Base-by-base conservation (phyloP, 2,329 filamentous ascomycete species). In the Neocatenulostroma microsporum region DNA sequence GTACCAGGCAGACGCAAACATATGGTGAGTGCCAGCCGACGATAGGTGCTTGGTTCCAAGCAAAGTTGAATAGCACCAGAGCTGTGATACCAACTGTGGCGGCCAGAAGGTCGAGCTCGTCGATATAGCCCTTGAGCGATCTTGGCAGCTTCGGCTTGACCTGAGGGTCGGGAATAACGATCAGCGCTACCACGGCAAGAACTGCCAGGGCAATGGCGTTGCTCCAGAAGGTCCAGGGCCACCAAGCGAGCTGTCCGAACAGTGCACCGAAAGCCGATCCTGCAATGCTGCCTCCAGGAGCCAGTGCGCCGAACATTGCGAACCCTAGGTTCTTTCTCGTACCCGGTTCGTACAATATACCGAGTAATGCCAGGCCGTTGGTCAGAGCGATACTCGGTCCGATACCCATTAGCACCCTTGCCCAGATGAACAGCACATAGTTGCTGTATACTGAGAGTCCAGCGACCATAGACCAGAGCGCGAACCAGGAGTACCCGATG, bases 61-160 rank as follows among this genome's bases (percentile, higher is more conserved):
- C 73, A 47, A 82, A 74, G 53, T 80, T 81, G 58, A 82, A 68
- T n/a, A 83, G 62, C 0, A 79, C 63, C 15, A 82, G 60, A 0
- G 69, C 69, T 0, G 63, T 60, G 13, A 80, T 64, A 1, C 78
- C 77, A 3, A 63, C 56, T 4, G 60, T 40, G 6, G 63, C 62
- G 9, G 71, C 72, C 4, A 65, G 49, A 14, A 63, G 45, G 37
- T 72, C 68, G 6, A 69, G 50, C 18, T 61, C 52, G 36, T 39
- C 41, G 41, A 60, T 49, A 24, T 24, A 28, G 4, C 26, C 34
- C 21, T 28, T 34, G 2, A 39, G 7, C 8, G 36, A 21, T 10
- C 26, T 10, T 4, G 39, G 36, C 26, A 36, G 12, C 38, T 28
- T 44, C 5, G 45, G 48, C 23, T 36, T 30, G 46, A 56, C 49